Conservation (phyloP, 2,329 filamentous ascomycete species). For the Fusarium odoratissimum region DNA sequence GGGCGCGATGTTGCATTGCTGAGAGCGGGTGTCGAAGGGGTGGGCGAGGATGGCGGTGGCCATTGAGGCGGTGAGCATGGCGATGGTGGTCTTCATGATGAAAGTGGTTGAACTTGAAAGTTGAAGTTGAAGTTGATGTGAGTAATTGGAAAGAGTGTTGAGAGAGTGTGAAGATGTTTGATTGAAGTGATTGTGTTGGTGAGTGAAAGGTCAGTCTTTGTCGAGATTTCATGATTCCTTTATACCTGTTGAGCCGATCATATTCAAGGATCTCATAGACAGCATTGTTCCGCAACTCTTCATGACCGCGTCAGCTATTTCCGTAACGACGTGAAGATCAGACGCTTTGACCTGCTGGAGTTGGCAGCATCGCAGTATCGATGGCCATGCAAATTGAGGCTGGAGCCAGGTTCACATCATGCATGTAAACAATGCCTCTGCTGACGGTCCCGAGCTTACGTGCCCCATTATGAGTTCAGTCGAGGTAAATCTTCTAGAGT, state of each 20-base stretch:
- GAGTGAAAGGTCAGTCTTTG: background rate
- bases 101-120: constrained; percentile 2
- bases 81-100: constrained; percentile 27
- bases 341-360: background rate
- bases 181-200: background rate
- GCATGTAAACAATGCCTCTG: background rate
- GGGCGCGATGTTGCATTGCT: constrained; percentile 30
- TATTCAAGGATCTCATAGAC: background rate
- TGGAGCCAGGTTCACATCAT: background rate
- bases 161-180: background rate
- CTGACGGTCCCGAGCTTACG: background rate
- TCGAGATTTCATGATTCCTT: background rate
- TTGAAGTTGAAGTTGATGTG: background rate
- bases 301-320: background rate
- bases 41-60: constrained; percentile 17
- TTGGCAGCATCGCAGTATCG: background rate
- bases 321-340: background rate
- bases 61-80: constrained; percentile 29
- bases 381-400: background rate
- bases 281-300: background rate
- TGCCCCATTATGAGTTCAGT: background rate
- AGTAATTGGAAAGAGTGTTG: background rate
- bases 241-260: background rate
- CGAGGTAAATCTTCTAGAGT: background rate
- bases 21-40: constrained; percentile 18